These are phyloP conservation scores for Flammula alnicola DNA, from an alignment of 1,284 basidiomycete species.

Conservation along the genomic window DNA sequence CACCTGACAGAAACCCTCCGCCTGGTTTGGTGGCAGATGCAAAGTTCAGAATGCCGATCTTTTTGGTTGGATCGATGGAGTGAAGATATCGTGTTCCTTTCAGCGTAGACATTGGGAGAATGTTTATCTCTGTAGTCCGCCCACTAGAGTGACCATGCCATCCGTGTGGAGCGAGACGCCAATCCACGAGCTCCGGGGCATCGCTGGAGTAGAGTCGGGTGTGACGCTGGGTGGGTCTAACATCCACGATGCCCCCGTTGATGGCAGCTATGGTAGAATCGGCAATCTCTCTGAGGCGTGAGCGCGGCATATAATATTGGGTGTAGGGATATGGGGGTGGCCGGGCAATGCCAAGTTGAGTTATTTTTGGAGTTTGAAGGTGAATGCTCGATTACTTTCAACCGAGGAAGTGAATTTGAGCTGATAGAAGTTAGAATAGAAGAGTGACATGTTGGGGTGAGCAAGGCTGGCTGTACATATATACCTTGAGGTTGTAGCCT, in stretches of 20 bases:
- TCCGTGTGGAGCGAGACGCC: conserved; percentile 26
- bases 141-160: conserved; percentile 27
- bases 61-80: conserved; percentile 2
- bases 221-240: conserved; percentile 28
- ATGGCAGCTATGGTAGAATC: conserved; percentile 40
- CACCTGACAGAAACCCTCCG: conserved; percentile 67
- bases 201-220: conserved; percentile 41
- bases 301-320: no score
- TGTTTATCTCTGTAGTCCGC: conserved; percentile 29
- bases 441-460: no score
- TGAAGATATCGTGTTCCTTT: conserved; percentile 47
- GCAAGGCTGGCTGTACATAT: no score
- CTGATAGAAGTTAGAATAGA: no score
- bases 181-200: conserved; percentile 19
- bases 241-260: conserved; percentile 31
- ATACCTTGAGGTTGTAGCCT: no score
- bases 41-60: conserved; percentile 63
- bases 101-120: conserved; percentile 60
- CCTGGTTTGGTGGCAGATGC: conserved; percentile 71
- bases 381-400: no score
- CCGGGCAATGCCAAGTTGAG: no score
- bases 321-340: no score
- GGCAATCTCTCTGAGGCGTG: conserved; percentile 38
- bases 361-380: no score
- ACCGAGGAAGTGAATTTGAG: no score